Percentiles rank a stretch among this genome's conserved stretches.
These are phyloP conservation scores for Lactarius hatsudake DNA, from an alignment of 768 basidiomycete species.

Conservation along the genomic window DNA sequence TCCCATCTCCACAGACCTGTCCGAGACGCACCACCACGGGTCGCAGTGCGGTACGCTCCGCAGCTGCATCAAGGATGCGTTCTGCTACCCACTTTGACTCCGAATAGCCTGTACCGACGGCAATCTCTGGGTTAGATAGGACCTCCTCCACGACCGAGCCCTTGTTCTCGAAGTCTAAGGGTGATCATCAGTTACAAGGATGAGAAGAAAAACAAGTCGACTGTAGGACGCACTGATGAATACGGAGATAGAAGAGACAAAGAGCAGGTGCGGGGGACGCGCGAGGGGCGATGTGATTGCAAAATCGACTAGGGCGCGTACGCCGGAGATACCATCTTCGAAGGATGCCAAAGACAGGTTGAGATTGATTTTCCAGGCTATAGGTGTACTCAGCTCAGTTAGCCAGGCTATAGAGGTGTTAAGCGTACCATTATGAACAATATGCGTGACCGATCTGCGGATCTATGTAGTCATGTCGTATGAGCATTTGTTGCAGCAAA, in stretches of 20 bases:
- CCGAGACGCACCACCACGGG: conserved; percentile 31
- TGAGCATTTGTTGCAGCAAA: not conserved
- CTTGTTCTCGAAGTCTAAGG: conserved; percentile 29
- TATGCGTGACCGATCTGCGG: conserved; percentile 24
- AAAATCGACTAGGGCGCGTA: conserved; percentile 29
- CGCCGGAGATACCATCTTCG: conserved; percentile 27
- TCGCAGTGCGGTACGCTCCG: conserved; percentile 20
- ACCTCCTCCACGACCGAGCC: conserved; percentile 25
- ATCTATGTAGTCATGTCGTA: conserved; percentile 9
- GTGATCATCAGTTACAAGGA: not conserved
- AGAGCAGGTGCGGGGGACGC: conserved; percentile 26
- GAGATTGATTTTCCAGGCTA: conserved; percentile 31
- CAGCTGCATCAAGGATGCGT: conserved; percentile 29
- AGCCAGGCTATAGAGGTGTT: not conserved
- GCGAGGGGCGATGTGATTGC: conserved; percentile 25
- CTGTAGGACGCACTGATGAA: conserved; percentile 25
- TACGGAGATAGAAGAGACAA: conserved; percentile 31
- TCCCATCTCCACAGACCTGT: conserved; percentile 32
- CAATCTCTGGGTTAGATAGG: conserved; percentile 20
- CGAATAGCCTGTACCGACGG: conserved; percentile 29
- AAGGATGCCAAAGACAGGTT: conserved; percentile 29
- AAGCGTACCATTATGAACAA: conserved; percentile 29
- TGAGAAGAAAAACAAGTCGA: too few relatives aligned
- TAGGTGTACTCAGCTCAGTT: not conserved
- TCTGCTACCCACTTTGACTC: conserved; percentile 31